These are phyloP conservation scores for Stenogyne calaminthoides DNA, from an alignment of 305 asterid genomes.

Conservation along the genomic window DNA sequence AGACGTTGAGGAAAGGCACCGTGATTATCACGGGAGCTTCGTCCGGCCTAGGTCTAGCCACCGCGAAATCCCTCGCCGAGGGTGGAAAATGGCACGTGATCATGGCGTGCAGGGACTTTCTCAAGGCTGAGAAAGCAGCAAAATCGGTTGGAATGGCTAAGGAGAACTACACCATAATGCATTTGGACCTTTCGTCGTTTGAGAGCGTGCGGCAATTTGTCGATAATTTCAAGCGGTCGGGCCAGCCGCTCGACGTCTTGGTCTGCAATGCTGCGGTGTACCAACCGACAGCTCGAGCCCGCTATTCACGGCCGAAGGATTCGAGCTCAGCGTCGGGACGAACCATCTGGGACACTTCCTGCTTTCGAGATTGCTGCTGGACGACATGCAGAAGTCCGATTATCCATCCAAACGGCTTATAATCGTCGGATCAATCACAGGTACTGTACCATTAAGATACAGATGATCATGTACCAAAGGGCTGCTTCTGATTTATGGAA, in stretches of 20 bases:
- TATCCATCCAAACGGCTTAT: slow-evolving; percentile 82
- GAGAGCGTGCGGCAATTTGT: slow-evolving; percentile 92
- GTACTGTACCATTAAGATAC: slow-evolving; percentile 28
- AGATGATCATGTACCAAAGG: not conserved
- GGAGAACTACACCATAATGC: slow-evolving; percentile 87
- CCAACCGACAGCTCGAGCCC: slow-evolving; percentile 89
- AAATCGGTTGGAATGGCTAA: slow-evolving; percentile 76
- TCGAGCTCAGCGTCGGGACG: slow-evolving; percentile 93
- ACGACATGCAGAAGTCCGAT: slow-evolving; percentile 79
- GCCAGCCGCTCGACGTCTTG: slow-evolving; percentile 71
- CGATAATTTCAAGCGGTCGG: slow-evolving; percentile 64
- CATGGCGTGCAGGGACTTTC: slow-evolving; percentile 95
- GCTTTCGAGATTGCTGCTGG: slow-evolving; percentile 79
- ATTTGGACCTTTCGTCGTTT: slow-evolving; percentile 82
- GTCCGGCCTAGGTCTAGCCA: slow-evolving; percentile 88
- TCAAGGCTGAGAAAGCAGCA: slow-evolving; percentile 86
- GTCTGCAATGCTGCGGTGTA: slow-evolving; percentile 95
- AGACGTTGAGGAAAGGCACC: slow-evolving; percentile 71
- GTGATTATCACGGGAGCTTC: slow-evolving; percentile 89
- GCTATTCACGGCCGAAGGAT: slow-evolving; percentile 85
- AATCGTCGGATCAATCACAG: slow-evolving; percentile 96
- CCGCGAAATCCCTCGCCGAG: slow-evolving; percentile 82
- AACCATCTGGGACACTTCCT: slow-evolving; percentile 95
- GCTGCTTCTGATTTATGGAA: not conserved
- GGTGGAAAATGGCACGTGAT: slow-evolving; percentile 90